Evolutionary conservation across 768 basidiomycete species (phyloP).

Genomic region (Pleurotus cornucopiae): DNA sequence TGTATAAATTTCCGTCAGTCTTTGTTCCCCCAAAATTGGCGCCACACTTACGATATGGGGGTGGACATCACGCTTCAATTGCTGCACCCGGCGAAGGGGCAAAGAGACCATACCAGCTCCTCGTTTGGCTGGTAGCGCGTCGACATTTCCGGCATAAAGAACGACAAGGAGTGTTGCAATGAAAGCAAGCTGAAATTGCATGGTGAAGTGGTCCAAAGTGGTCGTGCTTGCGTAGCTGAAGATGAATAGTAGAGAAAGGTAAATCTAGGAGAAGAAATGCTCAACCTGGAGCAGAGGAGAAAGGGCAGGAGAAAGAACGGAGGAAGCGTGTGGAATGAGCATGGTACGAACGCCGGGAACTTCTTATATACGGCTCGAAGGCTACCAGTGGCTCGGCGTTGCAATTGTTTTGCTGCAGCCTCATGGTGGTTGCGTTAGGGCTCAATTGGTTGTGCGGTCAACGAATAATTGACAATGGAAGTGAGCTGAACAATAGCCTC

Average conservation of each 20-base stretch:
- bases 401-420: neutral
- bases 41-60: slow-evolving; percentile 12
- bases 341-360: neutral
- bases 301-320: neutral
- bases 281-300: slow-evolving; percentile 7
- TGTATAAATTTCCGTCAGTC: slow-evolving; percentile 20
- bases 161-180: slow-evolving; percentile 30
- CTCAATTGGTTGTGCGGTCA: neutral
- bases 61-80: slow-evolving; percentile 13
- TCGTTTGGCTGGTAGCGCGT: slow-evolving; percentile 24
- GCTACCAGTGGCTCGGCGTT: neutral
- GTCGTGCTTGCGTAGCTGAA: neutral
- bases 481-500: slow-evolving; percentile 1
- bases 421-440: neutral
- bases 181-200: slow-evolving; percentile 38
- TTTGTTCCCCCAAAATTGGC: neutral
- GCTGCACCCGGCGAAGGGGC: slow-evolving; percentile 11
- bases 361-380: neutral
- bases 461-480: neutral
- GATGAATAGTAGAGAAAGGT: no score
- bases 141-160: slow-evolving; percentile 13
- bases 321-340: slow-evolving; percentile 1
- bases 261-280: neutral
- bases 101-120: slow-evolving; percentile 12
- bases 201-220: slow-evolving; percentile 14